A percentile compares a stretch with the other conserved stretches of the same genome.
Conservation (phyloP, 192 early-diverging fungal genomes). For the Coemansia sp. region DNA sequence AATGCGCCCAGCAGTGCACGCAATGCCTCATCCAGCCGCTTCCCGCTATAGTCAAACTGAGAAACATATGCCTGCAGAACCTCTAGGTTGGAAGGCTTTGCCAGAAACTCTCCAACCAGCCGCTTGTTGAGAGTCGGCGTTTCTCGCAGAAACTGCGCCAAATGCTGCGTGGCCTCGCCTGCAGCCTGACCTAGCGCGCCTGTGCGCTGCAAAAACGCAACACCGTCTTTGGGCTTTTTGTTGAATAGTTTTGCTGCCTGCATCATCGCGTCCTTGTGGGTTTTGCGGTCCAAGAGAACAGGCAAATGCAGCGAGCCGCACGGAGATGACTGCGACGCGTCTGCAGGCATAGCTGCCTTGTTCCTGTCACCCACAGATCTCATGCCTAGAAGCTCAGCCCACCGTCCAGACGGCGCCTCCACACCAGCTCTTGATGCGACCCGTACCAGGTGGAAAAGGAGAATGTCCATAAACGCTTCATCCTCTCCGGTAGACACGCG, state of each 20-base stretch:
- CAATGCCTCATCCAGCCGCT: constrained; percentile 90
- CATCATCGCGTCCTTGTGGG: constrained; percentile 77
- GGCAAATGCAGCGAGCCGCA: background rate
- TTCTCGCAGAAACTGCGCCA: constrained; percentile 76
- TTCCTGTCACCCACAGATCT: background rate
- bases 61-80: constrained; percentile 82
- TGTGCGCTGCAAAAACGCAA: constrained; percentile 72
- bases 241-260: constrained; percentile 85
- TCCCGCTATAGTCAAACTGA: constrained; percentile 85
- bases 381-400: constrained; percentile 27
- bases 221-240: constrained; percentile 81
- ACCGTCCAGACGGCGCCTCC: constrained; percentile 24
- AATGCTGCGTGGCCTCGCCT: constrained; percentile 31
- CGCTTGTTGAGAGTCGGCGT: constrained; percentile 88
- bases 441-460: constrained; percentile 44
- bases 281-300: constrained; percentile 32
- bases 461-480: constrained; percentile 48
- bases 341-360: constrained; percentile 9
- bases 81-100: constrained; percentile 82
- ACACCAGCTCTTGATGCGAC: constrained; percentile 45
- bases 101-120: constrained; percentile 83
- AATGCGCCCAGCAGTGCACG: constrained; percentile 92
- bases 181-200: constrained; percentile 31
- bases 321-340: constrained; percentile 20
- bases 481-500: constrained; percentile 23